Base-by-base conservation (phyloP, 257 asterid genomes). In the Eustoma russellianum region DNA sequence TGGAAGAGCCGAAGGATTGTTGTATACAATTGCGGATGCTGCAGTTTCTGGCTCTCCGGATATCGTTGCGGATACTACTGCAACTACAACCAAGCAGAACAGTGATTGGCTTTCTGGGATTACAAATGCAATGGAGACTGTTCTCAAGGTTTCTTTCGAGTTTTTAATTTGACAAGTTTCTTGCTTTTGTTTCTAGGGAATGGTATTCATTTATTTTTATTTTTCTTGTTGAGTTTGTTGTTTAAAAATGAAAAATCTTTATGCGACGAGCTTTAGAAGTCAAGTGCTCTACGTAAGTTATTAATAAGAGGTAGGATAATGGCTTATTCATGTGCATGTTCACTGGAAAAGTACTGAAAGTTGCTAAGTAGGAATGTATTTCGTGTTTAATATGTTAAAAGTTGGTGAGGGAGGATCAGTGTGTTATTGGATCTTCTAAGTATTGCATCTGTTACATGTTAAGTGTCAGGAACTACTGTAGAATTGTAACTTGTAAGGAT, bases 41-140 rank as follows among this genome's bases (percentile, higher is more conserved):
- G 88, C 94, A 3, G 93, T 88, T 52, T 66, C 73, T 33, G 61
- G 46, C 70, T 75, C 93, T 54, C 41, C 79, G 8, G 90, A 80
- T 61, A 45, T 79, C 1, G 79, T 79, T 71, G n/a, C 52, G 19
- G 81, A 72, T 41, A 63, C 79, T 15, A 30, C 50, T 41, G 7
- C 51, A 14, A 40, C 61, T 34, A 46, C 82, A 43, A 64, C 77
- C 12, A 81, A 90, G 69, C 85, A 88, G 69, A 38, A 38, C 12
- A 74, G 78, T 69, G 97, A 92, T 69, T 92, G 99, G 99, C 88
- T 92, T 64, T 83, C 95, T 65, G 97, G 99, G 79, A 83, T 92
- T 53, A 85, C 93, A 17, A 81, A 74, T 70, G 83, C 82, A 41
- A 88, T 92, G 99, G 99, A 92, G 64, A 11, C 78, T 70, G 97